Conservation (phyloP, 192 early-diverging fungal species). For the Podila clonocystis region DNA sequence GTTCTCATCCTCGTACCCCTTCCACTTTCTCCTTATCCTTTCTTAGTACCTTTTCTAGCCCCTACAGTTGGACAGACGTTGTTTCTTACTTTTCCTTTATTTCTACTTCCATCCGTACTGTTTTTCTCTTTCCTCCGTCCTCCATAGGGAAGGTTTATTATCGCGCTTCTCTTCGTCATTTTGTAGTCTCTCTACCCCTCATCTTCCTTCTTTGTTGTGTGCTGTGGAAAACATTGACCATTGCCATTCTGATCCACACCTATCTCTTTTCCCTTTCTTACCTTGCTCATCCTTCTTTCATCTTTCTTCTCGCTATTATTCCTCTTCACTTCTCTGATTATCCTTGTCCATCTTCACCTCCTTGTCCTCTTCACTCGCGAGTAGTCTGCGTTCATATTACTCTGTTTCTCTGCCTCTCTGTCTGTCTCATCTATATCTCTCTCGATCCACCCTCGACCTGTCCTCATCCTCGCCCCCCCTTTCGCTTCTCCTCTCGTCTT, state of each 20-base stretch:
- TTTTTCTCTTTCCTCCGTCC: not conserved
- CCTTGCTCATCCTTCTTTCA: not conserved
- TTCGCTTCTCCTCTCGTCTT: conserved; percentile 8
- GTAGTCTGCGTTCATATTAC: conserved; percentile 1
- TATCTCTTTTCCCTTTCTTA: not conserved
- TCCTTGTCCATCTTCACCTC: not conserved
- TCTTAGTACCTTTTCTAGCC: too few species aligned
- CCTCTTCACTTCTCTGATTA: not conserved
- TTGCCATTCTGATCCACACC: not conserved
- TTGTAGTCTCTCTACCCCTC: too few species aligned
- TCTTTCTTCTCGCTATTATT: conserved; percentile 3
- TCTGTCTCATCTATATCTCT: not conserved
- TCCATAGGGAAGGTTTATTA: conserved; percentile 31
- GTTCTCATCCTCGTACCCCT: conserved; percentile 2
- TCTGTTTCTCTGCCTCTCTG: not conserved
- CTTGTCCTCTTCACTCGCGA: not conserved
- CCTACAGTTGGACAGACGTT: not conserved
- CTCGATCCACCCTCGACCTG: not conserved
- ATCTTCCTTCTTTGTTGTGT: too few species aligned
- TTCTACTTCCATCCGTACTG: conserved; percentile 5
- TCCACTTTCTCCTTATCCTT: conserved; percentile 6
- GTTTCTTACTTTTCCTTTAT: not conserved
- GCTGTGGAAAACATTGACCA: too few species aligned
- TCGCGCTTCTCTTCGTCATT: conserved; percentile 3
- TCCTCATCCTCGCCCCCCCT: not conserved